These are phyloP conservation scores for Carpinus viminea DNA, from an alignment of 306 rosid species.

Conservation along the genomic window DNA sequence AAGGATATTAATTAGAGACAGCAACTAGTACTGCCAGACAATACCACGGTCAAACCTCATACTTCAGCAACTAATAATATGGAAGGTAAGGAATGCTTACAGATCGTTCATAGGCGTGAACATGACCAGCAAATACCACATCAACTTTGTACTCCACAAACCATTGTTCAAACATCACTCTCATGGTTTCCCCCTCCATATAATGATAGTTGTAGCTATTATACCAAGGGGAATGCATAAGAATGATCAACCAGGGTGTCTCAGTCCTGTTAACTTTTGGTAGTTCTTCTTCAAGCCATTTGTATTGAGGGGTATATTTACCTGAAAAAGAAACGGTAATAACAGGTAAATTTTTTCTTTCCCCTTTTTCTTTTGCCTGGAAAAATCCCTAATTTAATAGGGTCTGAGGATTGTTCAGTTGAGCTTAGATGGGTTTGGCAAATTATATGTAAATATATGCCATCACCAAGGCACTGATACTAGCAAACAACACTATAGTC, in stretches of 20 bases:
- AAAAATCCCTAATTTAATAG: neutral
- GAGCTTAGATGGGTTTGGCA: neutral
- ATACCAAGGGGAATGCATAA: conserved; percentile 57
- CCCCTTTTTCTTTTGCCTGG: neutral
- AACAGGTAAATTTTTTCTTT: neutral
- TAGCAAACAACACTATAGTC: neutral
- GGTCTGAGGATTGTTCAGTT: neutral
- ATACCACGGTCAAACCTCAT: neutral
- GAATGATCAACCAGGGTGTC: conserved; percentile 62
- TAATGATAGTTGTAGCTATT: conserved; percentile 62
- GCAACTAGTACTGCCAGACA: neutral
- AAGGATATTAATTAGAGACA: neutral
- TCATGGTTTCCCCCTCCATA: conserved; percentile 67
- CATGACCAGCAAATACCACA: conserved; percentile 65
- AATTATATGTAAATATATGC: neutral
- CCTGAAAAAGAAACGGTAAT: conserved; percentile 25
- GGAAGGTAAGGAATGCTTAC: conserved; percentile 29
- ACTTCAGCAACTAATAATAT: neutral
- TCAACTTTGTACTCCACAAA: conserved; percentile 51
- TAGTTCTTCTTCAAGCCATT: conserved; percentile 46
- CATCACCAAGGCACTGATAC: neutral
- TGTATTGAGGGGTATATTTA: conserved; percentile 54
- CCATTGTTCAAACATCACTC: conserved; percentile 58
- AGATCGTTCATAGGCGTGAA: conserved; percentile 63
- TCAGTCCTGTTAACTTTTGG: conserved; percentile 53